These are phyloP conservation scores for Articulospora tetracladia DNA, from an alignment of 495 filamentous ascomycete genomes.

Conservation along the genomic window DNA sequence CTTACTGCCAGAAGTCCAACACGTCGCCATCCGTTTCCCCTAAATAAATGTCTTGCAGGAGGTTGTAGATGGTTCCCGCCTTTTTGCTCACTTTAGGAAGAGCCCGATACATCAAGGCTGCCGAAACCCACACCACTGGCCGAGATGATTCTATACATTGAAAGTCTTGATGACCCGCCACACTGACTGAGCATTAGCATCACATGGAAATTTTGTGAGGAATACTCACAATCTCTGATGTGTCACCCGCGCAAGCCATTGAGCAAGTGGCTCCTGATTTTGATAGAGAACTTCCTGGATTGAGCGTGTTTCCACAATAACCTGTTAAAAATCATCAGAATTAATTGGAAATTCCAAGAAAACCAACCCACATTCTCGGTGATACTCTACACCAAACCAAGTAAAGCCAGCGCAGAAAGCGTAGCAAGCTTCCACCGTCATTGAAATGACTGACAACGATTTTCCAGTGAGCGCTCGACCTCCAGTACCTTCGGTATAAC, in stretches of 20 bases:
- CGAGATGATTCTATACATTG: neutral
- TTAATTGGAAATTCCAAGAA: neutral
- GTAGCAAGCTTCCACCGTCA: conserved; percentile 33
- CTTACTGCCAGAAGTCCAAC: too few species aligned
- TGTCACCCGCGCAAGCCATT: neutral
- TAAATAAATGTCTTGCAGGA: too few species aligned
- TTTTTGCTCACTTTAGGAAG: neutral
- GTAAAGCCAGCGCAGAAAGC: conserved; percentile 25
- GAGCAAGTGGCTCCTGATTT: neutral
- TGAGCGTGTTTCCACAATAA: conserved; percentile 29
- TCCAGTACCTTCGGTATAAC: conserved; percentile 25
- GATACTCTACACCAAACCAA: conserved; percentile 35
- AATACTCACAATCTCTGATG: neutral
- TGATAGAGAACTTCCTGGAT: conserved; percentile 3
- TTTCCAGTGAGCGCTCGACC: conserved; percentile 17
- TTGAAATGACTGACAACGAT: conserved; percentile 12
- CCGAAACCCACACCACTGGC: neutral
- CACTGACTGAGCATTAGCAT: neutral
- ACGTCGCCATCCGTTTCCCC: too few species aligned
- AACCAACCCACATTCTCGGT: conserved; percentile 18
- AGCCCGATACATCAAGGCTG: neutral
- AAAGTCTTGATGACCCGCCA: neutral
- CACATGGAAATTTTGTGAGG: neutral
- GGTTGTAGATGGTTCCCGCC: too few species aligned
- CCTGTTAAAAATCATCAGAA: conserved; percentile 8